phyloP scores from a whole-genome alignment of 352 stramenopile species.

The Pythium coloratum region DNA sequence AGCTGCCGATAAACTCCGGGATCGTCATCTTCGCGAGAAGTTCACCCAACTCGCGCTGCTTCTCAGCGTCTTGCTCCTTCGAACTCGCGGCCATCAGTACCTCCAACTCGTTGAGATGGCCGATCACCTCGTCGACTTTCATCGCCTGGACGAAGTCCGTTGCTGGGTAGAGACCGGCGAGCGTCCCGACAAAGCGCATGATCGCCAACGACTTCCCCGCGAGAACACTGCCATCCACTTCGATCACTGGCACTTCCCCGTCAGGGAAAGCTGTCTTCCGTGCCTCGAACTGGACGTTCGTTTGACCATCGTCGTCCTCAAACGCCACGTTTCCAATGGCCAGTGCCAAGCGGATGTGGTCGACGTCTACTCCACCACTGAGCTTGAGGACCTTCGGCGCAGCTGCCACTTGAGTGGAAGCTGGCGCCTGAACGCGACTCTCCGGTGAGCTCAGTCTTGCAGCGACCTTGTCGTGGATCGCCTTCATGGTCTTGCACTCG shows the following conservation, averaged over 20 bases:
- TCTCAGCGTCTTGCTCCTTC: constrained; percentile 33
- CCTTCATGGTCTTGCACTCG: constrained; percentile 18
- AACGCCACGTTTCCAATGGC: constrained; percentile 31
- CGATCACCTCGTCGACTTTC: constrained; percentile 43
- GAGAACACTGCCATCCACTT: constrained; percentile 25
- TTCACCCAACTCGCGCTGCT: constrained; percentile 29
- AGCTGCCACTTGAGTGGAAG: background rate
- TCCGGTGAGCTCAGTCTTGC: background rate
- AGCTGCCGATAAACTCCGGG: constrained; percentile 34
- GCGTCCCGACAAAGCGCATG: constrained; percentile 32
- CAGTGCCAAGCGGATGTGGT: constrained; percentile 32
- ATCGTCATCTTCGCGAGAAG: constrained; percentile 37
- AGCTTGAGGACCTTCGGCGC: constrained; percentile 36
- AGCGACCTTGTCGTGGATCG: constrained; percentile 24
- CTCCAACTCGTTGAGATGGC: constrained; percentile 37
- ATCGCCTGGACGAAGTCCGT: background rate
- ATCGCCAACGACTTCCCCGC: constrained; percentile 32
- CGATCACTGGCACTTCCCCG: constrained; percentile 31
- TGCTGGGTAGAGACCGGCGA: constrained; percentile 27
- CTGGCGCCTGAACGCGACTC: background rate
- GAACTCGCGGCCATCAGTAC: constrained; percentile 23
- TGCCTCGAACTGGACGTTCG: constrained; percentile 23
- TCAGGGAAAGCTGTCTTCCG: constrained; percentile 32
- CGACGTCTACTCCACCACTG: constrained; percentile 26
- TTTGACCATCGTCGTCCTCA: constrained; percentile 33